Base-by-base conservation (phyloP, 2,329 filamentous ascomycete species). In the Cercospora canescens region DNA sequence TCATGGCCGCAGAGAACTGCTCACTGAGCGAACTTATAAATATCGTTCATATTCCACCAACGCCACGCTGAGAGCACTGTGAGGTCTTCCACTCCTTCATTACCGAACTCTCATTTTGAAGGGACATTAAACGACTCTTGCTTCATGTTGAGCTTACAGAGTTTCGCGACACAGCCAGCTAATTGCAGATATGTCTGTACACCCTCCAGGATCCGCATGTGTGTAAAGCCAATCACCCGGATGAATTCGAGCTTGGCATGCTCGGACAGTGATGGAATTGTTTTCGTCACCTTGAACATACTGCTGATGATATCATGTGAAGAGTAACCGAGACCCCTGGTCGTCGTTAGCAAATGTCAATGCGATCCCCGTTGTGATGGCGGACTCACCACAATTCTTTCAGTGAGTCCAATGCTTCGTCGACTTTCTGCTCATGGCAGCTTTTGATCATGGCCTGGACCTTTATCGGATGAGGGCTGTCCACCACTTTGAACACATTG, bases 271-370 rank as follows among this genome's bases (percentile, higher is more conserved):
- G 91, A 93, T 1, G 92, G 91, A 66, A 98, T 93, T 1, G 93
- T 96, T 84, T 98, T 99, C 54, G 95, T 98, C 67, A 99, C 95
- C 76, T 91, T 90, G 85, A 99, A 98, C 95, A 99, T 99, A 68
- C 94, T 99, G 81, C 91, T 96, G 79, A 99, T 96, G 73, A 99
- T 97, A 79, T 99, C 95, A 81, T 99, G 94, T 73, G 93, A 96
- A n/a, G 93, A 97, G 81, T 99, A 99, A 14, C 95, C 95, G 67
- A 98, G 82, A 67, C 91, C 88, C 86, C 84, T 66, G n/a, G 63
- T 12, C 21, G 21, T 32, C 8, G 60, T 68, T 63, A 71, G 67
- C 64, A 62, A 60, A 55, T 24, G 21, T n/a, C 41, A 24, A n/a
- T 4, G 3, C 21, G 8, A 26, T 11, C 1, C 6, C 3, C 16